These are phyloP conservation scores for Zancudomyces culisetae DNA, from an alignment of 371 early-diverging fungal species.

Conservation along the genomic window DNA sequence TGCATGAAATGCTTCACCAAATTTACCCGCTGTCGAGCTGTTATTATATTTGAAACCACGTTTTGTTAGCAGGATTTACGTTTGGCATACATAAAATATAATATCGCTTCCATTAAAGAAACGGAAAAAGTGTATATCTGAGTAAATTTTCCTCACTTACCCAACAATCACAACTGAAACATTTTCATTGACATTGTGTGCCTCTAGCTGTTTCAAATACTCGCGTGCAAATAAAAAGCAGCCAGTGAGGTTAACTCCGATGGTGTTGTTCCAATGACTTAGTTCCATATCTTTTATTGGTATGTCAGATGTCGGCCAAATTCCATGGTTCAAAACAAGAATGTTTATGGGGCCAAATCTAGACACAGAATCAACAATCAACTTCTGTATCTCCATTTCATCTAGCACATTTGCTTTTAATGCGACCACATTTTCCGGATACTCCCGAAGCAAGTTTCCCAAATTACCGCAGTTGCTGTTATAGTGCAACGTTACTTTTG, in stretches of 20 bases:
- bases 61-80: too few relatives aligned
- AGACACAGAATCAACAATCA: conserved; percentile 7
- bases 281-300: conserved; percentile 27
- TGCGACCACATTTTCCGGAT: conserved; percentile 6
- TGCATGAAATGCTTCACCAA: conserved; percentile 29
- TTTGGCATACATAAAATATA: too few relatives aligned
- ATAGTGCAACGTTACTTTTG: conserved; percentile 26
- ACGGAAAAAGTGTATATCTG: too few relatives aligned
- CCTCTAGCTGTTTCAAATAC: conserved; percentile 21
- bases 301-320: conserved; percentile 27
- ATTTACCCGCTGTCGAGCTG: conserved; percentile 27
- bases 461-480: conserved; percentile 14
- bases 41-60: too few relatives aligned
- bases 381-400: conserved; percentile 10
- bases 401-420: conserved; percentile 14
- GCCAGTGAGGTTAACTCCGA: conserved; percentile 29
- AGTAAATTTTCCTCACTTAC: too few relatives aligned
- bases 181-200: conserved; percentile 11
- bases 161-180: conserved; percentile 24
- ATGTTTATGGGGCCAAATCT: conserved; percentile 20
- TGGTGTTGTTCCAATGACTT: conserved; percentile 23
- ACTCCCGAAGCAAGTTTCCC: conserved; percentile 7
- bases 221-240: conserved; percentile 24
- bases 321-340: conserved; percentile 30
- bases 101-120: too few relatives aligned